phyloP scores from a whole-genome alignment of 1,284 basidiomycete species.

The Pascua sp. region DNA sequence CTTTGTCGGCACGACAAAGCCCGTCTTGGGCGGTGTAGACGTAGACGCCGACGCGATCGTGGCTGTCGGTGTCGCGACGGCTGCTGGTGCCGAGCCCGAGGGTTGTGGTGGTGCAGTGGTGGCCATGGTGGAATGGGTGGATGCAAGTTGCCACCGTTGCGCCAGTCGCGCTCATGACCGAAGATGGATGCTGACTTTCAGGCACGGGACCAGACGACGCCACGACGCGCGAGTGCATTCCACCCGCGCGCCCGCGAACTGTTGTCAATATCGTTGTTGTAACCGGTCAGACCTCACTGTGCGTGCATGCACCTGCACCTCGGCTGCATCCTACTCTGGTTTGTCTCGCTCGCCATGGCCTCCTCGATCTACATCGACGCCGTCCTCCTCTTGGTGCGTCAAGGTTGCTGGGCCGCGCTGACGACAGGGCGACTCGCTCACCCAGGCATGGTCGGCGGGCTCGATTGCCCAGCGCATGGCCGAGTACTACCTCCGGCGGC shows the following conservation, averaged over 20 bases:
- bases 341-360: slow-evolving; percentile 28
- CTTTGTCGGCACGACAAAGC: slow-evolving; percentile 56
- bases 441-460: slow-evolving; percentile 40
- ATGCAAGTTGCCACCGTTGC: too few species aligned
- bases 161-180: too few species aligned
- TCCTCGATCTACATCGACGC: slow-evolving; percentile 36
- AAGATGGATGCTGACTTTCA: too few species aligned
- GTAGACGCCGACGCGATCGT: not conserved
- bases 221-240: too few species aligned
- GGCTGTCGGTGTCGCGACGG: not conserved
- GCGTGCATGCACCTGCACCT: not conserved
- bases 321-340: not conserved
- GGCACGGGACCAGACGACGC: too few species aligned
- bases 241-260: too few species aligned
- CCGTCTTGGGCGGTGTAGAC: not conserved
- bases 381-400: slow-evolving; percentile 44
- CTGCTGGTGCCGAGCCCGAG: not conserved
- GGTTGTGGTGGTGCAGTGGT: not conserved
- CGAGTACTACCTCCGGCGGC: slow-evolving; percentile 66
- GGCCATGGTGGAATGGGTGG: slow-evolving; percentile 1
- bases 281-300: too few species aligned
- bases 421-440: slow-evolving; percentile 46
- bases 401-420: not conserved
- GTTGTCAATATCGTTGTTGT: too few species aligned
- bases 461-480: slow-evolving; percentile 39